phyloP scores from a whole-genome alignment of 169 alveolate species.

The Cryptosporidium parvum region DNA sequence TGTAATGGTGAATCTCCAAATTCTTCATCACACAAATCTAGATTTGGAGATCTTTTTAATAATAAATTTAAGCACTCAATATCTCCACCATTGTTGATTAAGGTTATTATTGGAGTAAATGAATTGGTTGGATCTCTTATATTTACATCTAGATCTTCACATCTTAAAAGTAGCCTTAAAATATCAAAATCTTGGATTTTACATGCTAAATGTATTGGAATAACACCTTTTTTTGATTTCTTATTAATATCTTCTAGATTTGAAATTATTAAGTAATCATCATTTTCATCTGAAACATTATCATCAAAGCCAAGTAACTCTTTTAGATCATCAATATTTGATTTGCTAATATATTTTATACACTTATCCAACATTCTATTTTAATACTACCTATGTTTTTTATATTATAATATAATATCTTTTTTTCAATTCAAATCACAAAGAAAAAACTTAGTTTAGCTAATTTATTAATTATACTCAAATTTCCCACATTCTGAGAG shows the following conservation, averaged over 20 bases:
- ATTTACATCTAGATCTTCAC: slow-evolving; percentile 44
- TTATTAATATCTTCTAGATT: slow-evolving; percentile 8
- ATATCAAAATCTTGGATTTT: slow-evolving; percentile 44
- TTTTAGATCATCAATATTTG: slow-evolving; percentile 19
- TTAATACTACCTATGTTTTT: not conserved
- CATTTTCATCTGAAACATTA: not conserved
- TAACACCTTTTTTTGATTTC: slow-evolving; percentile 21
- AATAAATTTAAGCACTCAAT: slow-evolving; percentile 56
- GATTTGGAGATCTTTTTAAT: slow-evolving; percentile 60
- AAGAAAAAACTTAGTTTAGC: not conserved
- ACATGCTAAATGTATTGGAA: slow-evolving; percentile 59
- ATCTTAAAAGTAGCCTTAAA: slow-evolving; percentile 17
- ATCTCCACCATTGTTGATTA: slow-evolving; percentile 60
- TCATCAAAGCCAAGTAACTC: slow-evolving; percentile 27
- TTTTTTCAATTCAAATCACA: not conserved
- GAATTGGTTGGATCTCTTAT: slow-evolving; percentile 43
- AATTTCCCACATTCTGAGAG: not conserved
- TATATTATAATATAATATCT: not conserved
- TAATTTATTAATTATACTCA: too few species aligned
- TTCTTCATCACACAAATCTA: slow-evolving; percentile 38
- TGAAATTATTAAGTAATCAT: not conserved
- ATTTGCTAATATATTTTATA: slow-evolving; percentile 29
- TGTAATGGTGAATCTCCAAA: slow-evolving; percentile 70
- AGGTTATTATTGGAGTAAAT: slow-evolving; percentile 64
- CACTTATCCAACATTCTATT: slow-evolving; percentile 60